Evolutionary conservation across 108 stramenopile genomes (phyloP).

Genomic region (Cyclotella sp.): DNA sequence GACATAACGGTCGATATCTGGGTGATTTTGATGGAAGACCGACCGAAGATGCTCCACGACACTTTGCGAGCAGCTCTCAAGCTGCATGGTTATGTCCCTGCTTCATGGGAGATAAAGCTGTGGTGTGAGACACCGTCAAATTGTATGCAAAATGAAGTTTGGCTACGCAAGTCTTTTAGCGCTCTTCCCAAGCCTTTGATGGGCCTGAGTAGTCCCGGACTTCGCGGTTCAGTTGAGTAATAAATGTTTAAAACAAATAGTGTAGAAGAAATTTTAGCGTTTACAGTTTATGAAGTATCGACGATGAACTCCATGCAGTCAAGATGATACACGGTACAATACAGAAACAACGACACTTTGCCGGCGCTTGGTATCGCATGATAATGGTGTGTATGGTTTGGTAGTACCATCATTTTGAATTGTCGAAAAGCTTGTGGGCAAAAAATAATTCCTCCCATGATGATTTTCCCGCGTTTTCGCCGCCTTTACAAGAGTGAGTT

Average conservation of each 20-base stretch:
- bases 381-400: too few species aligned
- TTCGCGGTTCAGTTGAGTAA: constrained; percentile 25
- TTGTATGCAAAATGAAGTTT: constrained; percentile 62
- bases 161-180: constrained; percentile 58
- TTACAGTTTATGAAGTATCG: too few species aligned
- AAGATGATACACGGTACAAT: too few species aligned
- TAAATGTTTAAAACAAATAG: background rate
- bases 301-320: too few species aligned
- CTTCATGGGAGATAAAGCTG: constrained; percentile 62
- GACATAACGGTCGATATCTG: constrained; percentile 54
- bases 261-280: too few species aligned
- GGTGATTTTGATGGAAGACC: constrained; percentile 53
- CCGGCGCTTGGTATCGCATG: too few species aligned
- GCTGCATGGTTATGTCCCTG: constrained; percentile 57
- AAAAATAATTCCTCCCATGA: too few species aligned
- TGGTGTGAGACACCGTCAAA: constrained; percentile 54
- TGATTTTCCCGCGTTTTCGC: too few species aligned
- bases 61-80: constrained; percentile 42
- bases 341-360: too few species aligned
- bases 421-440: too few species aligned
- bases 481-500: too few species aligned
- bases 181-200: constrained; percentile 40
- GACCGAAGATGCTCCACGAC: constrained; percentile 39
- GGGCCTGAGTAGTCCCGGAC: constrained; percentile 11
- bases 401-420: too few species aligned